Conservation (phyloP, 2,329 filamentous ascomycete species). For the Fusarium hainanense region DNA sequence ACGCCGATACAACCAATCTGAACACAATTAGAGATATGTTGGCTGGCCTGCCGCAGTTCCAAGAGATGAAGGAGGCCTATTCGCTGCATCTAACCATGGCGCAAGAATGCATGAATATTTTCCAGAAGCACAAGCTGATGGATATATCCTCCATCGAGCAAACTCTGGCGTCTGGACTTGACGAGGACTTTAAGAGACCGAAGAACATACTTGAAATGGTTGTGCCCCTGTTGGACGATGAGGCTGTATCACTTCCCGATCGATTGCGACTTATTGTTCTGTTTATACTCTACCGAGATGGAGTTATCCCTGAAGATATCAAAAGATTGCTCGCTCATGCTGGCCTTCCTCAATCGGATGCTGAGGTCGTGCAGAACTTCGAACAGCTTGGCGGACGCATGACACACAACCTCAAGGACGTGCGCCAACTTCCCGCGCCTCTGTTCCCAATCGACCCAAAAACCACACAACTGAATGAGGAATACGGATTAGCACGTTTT, state of each 20-base stretch:
- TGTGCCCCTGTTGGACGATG: slow-evolving; percentile 88
- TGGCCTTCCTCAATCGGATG: slow-evolving; percentile 78
- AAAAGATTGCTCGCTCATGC: slow-evolving; percentile 87
- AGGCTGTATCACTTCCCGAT: slow-evolving; percentile 76
- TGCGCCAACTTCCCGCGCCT: slow-evolving; percentile 70
- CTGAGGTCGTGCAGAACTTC: slow-evolving; percentile 79
- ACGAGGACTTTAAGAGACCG: slow-evolving; percentile 91
- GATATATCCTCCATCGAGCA: slow-evolving; percentile 92
- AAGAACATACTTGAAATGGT: slow-evolving; percentile 90
- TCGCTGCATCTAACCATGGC: slow-evolving; percentile 96
- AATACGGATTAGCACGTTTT: slow-evolving; percentile 88
- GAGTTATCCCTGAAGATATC: slow-evolving; percentile 85
- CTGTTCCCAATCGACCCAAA: slow-evolving; percentile 77
- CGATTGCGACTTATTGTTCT: slow-evolving; percentile 86
- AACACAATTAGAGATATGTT: slow-evolving; percentile 98
- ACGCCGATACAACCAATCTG: slow-evolving; percentile 76
- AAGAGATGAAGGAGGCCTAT: slow-evolving; percentile 95
- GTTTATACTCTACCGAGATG: slow-evolving; percentile 87
- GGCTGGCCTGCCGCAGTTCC: slow-evolving; percentile 91
- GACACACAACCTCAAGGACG: slow-evolving; percentile 78
- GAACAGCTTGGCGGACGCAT: slow-evolving; percentile 83
- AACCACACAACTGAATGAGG: slow-evolving; percentile 70
- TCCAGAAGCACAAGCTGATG: slow-evolving; percentile 83
- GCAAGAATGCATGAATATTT: slow-evolving; percentile 95
- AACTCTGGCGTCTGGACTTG: slow-evolving; percentile 88